A percentile compares a stretch with the other conserved stretches of the same genome.
These are phyloP conservation scores for Agaricus subrufescens DNA, from an alignment of 768 basidiomycete genomes.

Conservation along the genomic window DNA sequence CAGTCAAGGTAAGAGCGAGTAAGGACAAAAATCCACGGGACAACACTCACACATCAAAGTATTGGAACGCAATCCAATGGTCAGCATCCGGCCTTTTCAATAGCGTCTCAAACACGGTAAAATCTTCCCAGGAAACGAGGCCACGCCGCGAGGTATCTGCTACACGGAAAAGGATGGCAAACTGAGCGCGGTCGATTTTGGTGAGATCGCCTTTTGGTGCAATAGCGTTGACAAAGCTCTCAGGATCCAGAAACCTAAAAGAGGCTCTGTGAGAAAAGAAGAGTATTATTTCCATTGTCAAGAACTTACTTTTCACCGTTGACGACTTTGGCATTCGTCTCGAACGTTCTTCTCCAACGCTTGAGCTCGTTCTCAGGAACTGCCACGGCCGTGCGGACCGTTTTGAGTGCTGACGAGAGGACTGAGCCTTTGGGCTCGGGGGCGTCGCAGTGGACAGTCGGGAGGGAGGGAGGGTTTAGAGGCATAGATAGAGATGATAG, in stretches of 20 bases:
- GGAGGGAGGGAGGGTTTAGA: conserved; percentile 35
- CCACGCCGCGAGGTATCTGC: conserved; percentile 77
- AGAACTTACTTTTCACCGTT: conserved; percentile 77
- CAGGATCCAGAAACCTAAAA: conserved; percentile 75
- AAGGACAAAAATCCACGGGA: background rate
- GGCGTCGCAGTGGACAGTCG: conserved; percentile 54
- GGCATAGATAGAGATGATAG: conserved; percentile 29
- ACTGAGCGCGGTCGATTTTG: conserved; percentile 85
- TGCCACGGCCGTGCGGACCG: conserved; percentile 63
- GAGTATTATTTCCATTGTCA: conserved; percentile 14
- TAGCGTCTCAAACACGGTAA: conserved; percentile 89
- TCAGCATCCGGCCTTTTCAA: conserved; percentile 94
- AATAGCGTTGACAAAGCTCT: conserved; percentile 93
- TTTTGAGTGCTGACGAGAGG: conserved; percentile 52
- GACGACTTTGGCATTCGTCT: conserved; percentile 70
- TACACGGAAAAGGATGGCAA: conserved; percentile 84
- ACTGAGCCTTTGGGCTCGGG: conserved; percentile 35
- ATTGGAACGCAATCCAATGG: conserved; percentile 95
- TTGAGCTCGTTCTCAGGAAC: conserved; percentile 80
- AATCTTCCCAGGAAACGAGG: conserved; percentile 91
- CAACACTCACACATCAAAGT: conserved; percentile 82
- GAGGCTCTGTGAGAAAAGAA: conserved; percentile 10
- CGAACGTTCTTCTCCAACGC: conserved; percentile 88
- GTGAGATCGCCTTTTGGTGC: conserved; percentile 81
- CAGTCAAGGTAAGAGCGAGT: conserved; percentile 6